phyloP scores from a whole-genome alignment of 1,139 yeast species.

The Meyerozyma athensensis region DNA sequence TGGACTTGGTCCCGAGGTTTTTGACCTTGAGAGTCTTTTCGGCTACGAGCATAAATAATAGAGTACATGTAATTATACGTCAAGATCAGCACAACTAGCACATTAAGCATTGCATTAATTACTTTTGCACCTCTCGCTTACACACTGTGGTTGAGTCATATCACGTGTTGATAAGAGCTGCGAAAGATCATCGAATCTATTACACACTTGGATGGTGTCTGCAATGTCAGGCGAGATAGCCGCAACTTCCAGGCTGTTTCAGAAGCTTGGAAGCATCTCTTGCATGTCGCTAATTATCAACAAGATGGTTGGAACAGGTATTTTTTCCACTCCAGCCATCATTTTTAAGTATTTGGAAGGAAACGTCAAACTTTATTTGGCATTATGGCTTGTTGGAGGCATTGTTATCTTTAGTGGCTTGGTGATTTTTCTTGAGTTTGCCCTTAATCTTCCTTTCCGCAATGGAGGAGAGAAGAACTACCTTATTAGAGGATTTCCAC shows the following conservation, averaged over 20 bases:
- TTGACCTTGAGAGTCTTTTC: conserved; percentile 6
- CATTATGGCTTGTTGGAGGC: conserved; percentile 43
- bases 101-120: no score
- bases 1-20: conserved; percentile 11
- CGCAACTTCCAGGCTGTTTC: neutral
- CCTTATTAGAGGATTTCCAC: conserved; percentile 36
- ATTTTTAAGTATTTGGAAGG: conserved; percentile 43
- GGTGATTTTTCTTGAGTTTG: conserved; percentile 43
- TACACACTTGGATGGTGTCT: neutral
- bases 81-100: no score
- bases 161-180: neutral
- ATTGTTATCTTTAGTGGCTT: conserved; percentile 44
- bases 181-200: neutral
- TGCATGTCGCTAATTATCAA: conserved; percentile 39
- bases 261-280: conserved; percentile 21
- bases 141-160: neutral
- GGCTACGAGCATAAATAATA: neutral
- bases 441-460: conserved; percentile 40
- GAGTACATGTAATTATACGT: no score
- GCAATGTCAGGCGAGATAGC: neutral
- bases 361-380: conserved; percentile 35
- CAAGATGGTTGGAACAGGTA: conserved; percentile 51
- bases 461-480: conserved; percentile 52
- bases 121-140: no score
- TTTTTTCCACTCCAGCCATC: conserved; percentile 46